Base-by-base conservation (phyloP, 805 yeast genomes). In the Blastobotrys americana region DNA sequence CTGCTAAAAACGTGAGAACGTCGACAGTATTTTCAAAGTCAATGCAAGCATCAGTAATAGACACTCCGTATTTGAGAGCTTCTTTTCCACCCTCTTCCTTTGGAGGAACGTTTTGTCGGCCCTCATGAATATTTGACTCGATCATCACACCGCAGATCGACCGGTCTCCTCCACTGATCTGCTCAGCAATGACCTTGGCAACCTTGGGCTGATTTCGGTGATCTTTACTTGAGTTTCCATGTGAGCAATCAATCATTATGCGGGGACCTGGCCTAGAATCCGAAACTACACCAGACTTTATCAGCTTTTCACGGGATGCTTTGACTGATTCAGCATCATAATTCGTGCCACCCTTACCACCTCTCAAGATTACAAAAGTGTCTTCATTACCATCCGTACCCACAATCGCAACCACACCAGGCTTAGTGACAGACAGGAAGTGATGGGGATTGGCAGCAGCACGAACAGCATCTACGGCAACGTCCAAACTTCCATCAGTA, bases 31-130 rank as follows among this genome's bases (percentile, higher is more conserved):
- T 71, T 43, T 84, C 93, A 87, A 95, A 86, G 48, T 86, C 76
- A 49, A 90, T 88, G 73, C 98, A 90, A 25, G 96, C 96, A 66
- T 90, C 98, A n/a, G 98, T 90, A 57, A 90, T 88, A 23, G 95
- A 84, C 51, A 88, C 85, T 51, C 98, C 98, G 68, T 90, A 90
- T 59, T 83, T 77, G 67, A 90, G 76, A 18, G 72, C 77, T 44
- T 72, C 73, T 60, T 82, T 82, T 44, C 95, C 96, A 42, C 80
- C 82, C 46, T 77, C 70, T 35, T 67, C 72, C 9, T 65, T 61
- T 39, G 85, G 76, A 46, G 90, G 89, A 48, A 88, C 88, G 59
- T 84, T 80, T 72, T 93, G 98, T 69, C 94, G 82, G 43, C 98
- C 98, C 63, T 84, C 97, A 49, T 74, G 76, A 55, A 93, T 77